Evolutionary conservation across 169 alveolate species (phyloP), one percentile per base, ranked within the genome.

Genomic region (Plasmodium blacklocki): DNA sequence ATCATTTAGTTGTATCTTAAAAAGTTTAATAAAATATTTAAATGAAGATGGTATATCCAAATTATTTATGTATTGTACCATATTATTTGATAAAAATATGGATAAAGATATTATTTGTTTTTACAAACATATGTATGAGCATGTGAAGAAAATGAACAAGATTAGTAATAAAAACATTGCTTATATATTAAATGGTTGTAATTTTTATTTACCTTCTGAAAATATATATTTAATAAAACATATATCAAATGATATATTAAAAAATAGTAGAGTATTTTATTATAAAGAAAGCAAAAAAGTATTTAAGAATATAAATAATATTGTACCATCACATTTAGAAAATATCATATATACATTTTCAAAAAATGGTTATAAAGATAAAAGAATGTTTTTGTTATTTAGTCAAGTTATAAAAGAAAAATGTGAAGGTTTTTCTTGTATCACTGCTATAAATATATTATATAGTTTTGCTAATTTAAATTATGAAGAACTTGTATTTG

Each of bases 291-390:
- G 45, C 14, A 26, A 62, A 49, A 47, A 14, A 12, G 68, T 39
- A 58, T 11, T 26, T 9, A 18, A 74, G n/a, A 72, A 71, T n/a
- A 86, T 86, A 71, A 71, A 66, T 62, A 86, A 71, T 26, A 72
- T 86, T 6, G 52, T 87, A 14, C 92, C 92, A 19, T 86, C 92
- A 8, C 92, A 86, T 71, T 71, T 86, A 73, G 92, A 86, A 73
- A 86, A 86, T 71, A 72, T 86, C 15, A 60, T 86, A 58, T 86
- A 71, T 32, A 72, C 87, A n/a, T 86, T 86, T 86, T 43, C 92
- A 52, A 86, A 86, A 21, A 62, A 86, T 71, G 59, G 66, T 14
- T 12, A 50, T 52, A 86, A 56, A 43, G 88, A 86, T 11, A 71
- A 86, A 73, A 21, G 59, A 26, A 1, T 86, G 3, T 86, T 86